phyloP scores from a whole-genome alignment of 768 basidiomycete species.

The Collybiopsis confluens region DNA sequence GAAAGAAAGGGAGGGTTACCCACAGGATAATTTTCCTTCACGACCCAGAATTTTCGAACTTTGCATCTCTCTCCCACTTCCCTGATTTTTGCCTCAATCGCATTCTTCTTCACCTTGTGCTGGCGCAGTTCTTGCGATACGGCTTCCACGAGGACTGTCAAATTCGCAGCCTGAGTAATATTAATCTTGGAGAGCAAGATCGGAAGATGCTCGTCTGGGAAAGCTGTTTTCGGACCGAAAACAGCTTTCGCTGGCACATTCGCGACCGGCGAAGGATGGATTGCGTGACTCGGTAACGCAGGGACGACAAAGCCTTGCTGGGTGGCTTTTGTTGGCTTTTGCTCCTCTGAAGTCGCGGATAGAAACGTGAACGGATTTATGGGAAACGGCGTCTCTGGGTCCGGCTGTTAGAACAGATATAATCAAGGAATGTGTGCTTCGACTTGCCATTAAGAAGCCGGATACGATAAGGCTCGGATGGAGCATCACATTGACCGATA shows the following conservation, averaged over 20 bases:
- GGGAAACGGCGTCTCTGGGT: constrained; percentile 63
- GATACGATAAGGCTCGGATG: constrained; percentile 71
- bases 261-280: constrained; percentile 12
- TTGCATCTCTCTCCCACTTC: constrained; percentile 76
- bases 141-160: constrained; percentile 66
- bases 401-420: not conserved
- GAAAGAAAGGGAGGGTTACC: not conserved
- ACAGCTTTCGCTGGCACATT: constrained; percentile 20
- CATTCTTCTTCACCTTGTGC: constrained; percentile 79
- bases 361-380: constrained; percentile 78
- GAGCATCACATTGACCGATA: constrained; percentile 62
- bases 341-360: constrained; percentile 40
- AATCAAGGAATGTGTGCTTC: not conserved
- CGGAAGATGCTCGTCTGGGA: constrained; percentile 65
- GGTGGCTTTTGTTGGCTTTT: constrained; percentile 19
- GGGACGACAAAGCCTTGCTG: constrained; percentile 42
- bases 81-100: constrained; percentile 75
- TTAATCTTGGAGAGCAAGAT: constrained; percentile 61
- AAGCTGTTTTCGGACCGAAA: constrained; percentile 47
- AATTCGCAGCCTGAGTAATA: constrained; percentile 53
- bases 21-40: constrained; percentile 37
- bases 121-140: constrained; percentile 65
- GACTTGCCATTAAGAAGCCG: constrained; percentile 79
- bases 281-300: constrained; percentile 29
- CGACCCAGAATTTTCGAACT: constrained; percentile 69